Evolutionary conservation across 202 grass and related monocot genomes (phyloP).

Genomic region (Carex arenaria): DNA sequence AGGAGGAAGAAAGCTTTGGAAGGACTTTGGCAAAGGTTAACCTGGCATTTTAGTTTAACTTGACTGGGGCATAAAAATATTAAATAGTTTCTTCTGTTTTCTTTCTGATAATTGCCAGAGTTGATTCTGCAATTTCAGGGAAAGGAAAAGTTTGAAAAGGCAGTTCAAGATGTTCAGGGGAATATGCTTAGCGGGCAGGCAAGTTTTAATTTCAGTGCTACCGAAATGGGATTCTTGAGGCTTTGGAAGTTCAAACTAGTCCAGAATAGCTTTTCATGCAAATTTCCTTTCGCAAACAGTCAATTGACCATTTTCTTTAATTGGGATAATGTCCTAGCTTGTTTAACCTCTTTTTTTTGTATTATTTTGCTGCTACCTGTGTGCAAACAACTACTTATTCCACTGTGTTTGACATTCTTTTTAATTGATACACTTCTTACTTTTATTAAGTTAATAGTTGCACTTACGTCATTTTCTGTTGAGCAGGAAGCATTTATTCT

Average conservation of each 20-base stretch:
- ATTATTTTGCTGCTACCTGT: neutral
- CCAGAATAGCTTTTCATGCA: neutral
- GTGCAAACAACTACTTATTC: neutral
- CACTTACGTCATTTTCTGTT: neutral
- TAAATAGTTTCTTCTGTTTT: neutral
- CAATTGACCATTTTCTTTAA: neutral
- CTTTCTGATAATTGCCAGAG: slow-evolving; percentile 4
- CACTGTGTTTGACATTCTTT: neutral
- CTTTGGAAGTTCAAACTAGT: neutral
- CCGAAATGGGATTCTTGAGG: neutral
- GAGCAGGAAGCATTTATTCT: slow-evolving; percentile 91
- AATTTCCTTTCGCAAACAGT: neutral
- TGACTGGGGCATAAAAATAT: neutral
- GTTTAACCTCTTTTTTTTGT: neutral
- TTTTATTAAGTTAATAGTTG: neutral
- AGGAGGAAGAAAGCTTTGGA: slow-evolving; percentile 97
- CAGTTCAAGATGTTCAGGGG: slow-evolving; percentile 76
- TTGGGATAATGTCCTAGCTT: neutral
- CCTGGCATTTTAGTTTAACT: slow-evolving; percentile 9
- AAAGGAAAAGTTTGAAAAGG: slow-evolving; percentile 92
- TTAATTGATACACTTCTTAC: neutral
- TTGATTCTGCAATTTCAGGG: slow-evolving; percentile 50
- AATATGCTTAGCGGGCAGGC: slow-evolving; percentile 77
- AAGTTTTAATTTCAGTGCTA: slow-evolving; percentile 32
- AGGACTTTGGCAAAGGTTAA: slow-evolving; percentile 91